A percentile compares a stretch with the other conserved stretches of the same genome.
Evolutionary conservation across 352 stramenopile species (phyloP).

Genomic region (Phytophthora macrochlamydospora): DNA sequence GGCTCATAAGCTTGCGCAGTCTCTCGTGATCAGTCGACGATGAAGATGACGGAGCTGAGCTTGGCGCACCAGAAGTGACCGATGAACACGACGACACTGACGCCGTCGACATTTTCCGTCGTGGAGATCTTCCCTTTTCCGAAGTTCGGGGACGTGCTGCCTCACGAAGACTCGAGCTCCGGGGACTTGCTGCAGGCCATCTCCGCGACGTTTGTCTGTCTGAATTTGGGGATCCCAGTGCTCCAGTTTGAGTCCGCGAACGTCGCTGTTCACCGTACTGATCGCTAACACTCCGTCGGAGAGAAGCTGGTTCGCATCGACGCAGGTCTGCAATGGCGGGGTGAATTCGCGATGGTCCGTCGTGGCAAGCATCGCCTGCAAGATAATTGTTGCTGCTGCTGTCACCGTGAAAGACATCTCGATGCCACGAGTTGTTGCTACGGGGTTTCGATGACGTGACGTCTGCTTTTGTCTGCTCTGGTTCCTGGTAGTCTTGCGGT

Average conservation of each 20-base stretch:
- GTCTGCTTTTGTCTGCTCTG: conserved; percentile 10
- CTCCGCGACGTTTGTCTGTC: conserved; percentile 7
- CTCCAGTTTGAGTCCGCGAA: conserved; percentile 1
- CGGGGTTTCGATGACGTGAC: conserved; percentile 3
- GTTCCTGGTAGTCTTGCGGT: conserved; percentile 9
- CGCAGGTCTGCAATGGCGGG: conserved; percentile 1
- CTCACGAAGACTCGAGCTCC: conserved; percentile 6
- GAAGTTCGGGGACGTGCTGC: conserved; percentile 8
- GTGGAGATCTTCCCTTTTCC: conserved; percentile 15
- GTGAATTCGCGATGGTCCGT: conserved; percentile 4
- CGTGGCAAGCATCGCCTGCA: conserved; percentile 4
- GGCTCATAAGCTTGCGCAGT: conserved; percentile 72
- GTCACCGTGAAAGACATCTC: conserved; percentile 20
- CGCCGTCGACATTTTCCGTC: conserved; percentile 39
- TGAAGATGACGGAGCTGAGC: conserved; percentile 24
- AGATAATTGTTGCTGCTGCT: conserved; percentile 16
- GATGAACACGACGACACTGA: conserved; percentile 43
- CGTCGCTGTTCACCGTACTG: conserved; percentile 18
- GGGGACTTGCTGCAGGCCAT: conserved; percentile 12
- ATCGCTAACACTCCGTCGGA: neutral
- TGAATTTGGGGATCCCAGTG: conserved; percentile 14
- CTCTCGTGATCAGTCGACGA: conserved; percentile 64
- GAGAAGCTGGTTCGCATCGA: conserved; percentile 6
- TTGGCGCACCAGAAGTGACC: neutral
- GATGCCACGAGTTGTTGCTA: conserved; percentile 17